Conservation (phyloP, 78 protist species). For the Dictyostelium intermedium region DNA sequence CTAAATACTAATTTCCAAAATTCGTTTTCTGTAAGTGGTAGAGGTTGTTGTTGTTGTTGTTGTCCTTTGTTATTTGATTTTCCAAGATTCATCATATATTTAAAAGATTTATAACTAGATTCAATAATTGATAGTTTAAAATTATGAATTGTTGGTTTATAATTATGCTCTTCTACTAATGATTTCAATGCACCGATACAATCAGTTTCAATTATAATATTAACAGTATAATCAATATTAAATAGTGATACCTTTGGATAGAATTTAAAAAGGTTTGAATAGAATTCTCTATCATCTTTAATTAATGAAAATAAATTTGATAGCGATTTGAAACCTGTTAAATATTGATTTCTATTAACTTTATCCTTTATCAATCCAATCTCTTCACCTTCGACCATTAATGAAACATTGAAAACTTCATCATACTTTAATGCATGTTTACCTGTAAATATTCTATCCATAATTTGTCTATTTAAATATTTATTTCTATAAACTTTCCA, state of each 20-base stretch:
- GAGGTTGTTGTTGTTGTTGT: too few species aligned
- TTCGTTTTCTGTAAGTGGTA: too few species aligned
- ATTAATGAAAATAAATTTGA: neutral
- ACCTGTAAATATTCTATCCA: neutral
- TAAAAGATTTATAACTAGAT: too few species aligned
- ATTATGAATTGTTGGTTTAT: neutral
- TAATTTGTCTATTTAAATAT: neutral
- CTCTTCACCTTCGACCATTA: neutral
- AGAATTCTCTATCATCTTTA: neutral
- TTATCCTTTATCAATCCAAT: neutral
- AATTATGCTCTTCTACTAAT: neutral
- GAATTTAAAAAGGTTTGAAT: neutral
- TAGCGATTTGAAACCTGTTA: neutral
- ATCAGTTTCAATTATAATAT: neutral
- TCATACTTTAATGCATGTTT: neutral
- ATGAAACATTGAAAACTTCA: neutral
- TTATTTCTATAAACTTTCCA: neutral
- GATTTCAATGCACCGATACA: neutral
- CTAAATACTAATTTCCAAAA: too few species aligned
- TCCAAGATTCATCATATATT: neutral
- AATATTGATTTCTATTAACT: neutral
- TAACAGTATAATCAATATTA: neutral
- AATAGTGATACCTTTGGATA: neutral
- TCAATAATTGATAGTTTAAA: neutral
- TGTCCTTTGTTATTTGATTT: too few species aligned